phyloP scores from a whole-genome alignment of 1,284 basidiomycete species.

The Cryptococcus wingfieldii region DNA sequence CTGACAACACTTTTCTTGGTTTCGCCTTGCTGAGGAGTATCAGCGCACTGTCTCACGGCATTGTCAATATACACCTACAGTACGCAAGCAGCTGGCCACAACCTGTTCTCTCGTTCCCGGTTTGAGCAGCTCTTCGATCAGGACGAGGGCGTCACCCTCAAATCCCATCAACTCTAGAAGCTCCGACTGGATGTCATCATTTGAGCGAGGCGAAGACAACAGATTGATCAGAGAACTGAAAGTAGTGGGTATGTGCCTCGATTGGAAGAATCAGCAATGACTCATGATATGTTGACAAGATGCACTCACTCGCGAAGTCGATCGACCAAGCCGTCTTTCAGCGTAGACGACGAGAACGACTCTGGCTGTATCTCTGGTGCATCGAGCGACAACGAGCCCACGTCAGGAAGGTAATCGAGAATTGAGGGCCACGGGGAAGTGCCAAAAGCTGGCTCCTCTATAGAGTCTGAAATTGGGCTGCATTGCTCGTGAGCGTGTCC shows the following conservation, averaged over 20 bases:
- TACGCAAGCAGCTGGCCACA: constrained; percentile 4
- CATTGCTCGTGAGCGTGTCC: too few species aligned
- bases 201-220: constrained; percentile 34
- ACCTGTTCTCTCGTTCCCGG: constrained; percentile 31
- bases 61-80: not conserved
- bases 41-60: not conserved
- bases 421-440: constrained; percentile 18
- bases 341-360: not conserved
- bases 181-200: constrained; percentile 73
- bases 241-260: constrained; percentile 28
- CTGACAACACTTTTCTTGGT: not conserved
- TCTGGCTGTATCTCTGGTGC: not conserved
- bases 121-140: constrained; percentile 42
- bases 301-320: constrained; percentile 9
- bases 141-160: constrained; percentile 56
- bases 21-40: not conserved
- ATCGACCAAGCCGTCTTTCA: constrained; percentile 1
- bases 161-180: constrained; percentile 81
- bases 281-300: not conserved
- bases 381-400: not conserved
- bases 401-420: constrained; percentile 11
- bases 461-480: not conserved
- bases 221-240: constrained; percentile 35
- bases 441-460: constrained; percentile 7
- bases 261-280: not conserved